Base-by-base conservation (phyloP, 2,329 filamentous ascomycete species). In the Blastomyces parvus region DNA sequence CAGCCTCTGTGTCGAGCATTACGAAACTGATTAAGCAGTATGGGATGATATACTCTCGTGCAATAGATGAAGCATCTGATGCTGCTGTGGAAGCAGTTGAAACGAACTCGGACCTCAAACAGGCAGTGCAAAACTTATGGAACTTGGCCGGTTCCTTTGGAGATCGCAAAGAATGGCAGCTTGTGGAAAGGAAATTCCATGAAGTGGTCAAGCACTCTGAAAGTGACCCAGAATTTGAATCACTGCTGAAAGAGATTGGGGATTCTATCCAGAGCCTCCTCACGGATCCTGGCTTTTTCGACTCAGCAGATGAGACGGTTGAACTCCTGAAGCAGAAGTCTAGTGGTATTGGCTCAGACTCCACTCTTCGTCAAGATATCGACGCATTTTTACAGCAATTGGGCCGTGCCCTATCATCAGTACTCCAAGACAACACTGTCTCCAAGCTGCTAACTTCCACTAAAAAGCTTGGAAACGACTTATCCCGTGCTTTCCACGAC, bases 211-310 rank as follows among this genome's bases (percentile, higher is more conserved):
- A 86, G 56, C 88, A 95, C 71, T 85, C 88, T 2, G 81, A 88
- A 64, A 86, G 85, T 42, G 90, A 96, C 69, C 88, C 89, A 0
- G 86, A 94, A 61, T 94, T 96, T 64, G 91, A 97, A 69, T 80
- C 86, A 17, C 78, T 96, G 33, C 84, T 95, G 72, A 82, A 82
- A 27, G 85, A 95, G 56, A 79, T 92, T 38, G 89, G 88, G 13
- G 84, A 86, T 62, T 84, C 89, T 3, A 75, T 96, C 4, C 88
- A 96, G 70, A 87, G 88, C 66, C 86, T 97, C 73, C 79, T 97
- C 52, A 94, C 86, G 0, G 89, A 97, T 66, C 92, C 93, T 0
- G 83, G 87, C 3, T 97, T 96, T 75, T 90, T 95, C 70, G 88
- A 92, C 57, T 82, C 90, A 48, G 86, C 86, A 0, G 85, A 88